Conservation (phyloP, 1,284 basidiomycete species). For the Cutaneotrichosporon sp. region DNA sequence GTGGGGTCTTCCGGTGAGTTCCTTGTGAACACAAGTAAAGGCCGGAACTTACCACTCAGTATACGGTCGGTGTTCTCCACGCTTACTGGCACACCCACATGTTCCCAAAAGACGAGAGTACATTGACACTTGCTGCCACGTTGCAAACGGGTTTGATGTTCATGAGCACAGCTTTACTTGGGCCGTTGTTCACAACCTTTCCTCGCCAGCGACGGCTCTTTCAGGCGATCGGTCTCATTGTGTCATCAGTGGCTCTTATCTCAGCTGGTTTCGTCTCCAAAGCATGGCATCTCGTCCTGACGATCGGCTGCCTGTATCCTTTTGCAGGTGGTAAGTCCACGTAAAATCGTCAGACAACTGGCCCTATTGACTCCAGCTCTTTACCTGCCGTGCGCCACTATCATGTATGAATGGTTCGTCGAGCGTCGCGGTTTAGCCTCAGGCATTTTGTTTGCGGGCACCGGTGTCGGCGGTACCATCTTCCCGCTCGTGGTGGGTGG, state of each 20-base stretch:
- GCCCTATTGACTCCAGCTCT: slow-evolving; percentile 23
- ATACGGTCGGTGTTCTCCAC: slow-evolving; percentile 44
- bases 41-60: too few species aligned
- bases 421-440: slow-evolving; percentile 40
- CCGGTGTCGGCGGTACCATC: slow-evolving; percentile 42
- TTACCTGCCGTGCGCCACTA: slow-evolving; percentile 44
- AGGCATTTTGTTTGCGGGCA: slow-evolving; percentile 45
- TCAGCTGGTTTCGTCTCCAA: slow-evolving; percentile 33
- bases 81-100: slow-evolving; percentile 40
- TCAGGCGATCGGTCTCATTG: slow-evolving; percentile 32
- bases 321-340: slow-evolving; percentile 19
- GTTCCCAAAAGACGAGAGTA: slow-evolving; percentile 28
- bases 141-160: slow-evolving; percentile 40
- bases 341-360: too few species aligned
- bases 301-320: slow-evolving; percentile 42
- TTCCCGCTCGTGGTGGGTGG: slow-evolving; percentile 42
- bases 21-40: too few species aligned
- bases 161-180: slow-evolving; percentile 7
- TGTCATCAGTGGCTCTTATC: slow-evolving; percentile 26
- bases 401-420: slow-evolving; percentile 47
- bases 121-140: slow-evolving; percentile 42
- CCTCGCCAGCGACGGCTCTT: slow-evolving; percentile 25
- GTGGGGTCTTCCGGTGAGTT: slow-evolving; percentile 39
- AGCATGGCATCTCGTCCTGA: slow-evolving; percentile 43
- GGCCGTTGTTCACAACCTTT: slow-evolving; percentile 30